phyloP scores from a whole-genome alignment of 345 rosid genomes.

The Boechera stricta region DNA sequence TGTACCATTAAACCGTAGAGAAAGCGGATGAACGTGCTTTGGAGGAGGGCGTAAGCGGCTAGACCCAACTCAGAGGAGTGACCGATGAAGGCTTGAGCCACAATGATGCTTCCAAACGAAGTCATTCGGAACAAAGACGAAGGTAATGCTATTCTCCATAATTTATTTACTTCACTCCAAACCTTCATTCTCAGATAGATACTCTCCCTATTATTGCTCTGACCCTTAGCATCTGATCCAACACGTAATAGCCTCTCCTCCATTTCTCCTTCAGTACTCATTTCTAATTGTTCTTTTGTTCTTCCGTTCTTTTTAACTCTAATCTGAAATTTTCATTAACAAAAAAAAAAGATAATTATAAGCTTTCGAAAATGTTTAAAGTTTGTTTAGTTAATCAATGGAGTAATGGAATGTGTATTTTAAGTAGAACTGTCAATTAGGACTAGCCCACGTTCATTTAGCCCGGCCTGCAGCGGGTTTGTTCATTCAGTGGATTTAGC shows the following conservation, averaged over 20 bases:
- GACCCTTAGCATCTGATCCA: constrained; percentile 24
- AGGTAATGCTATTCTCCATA: constrained; percentile 61
- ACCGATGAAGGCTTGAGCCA: constrained; percentile 69
- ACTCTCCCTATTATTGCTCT: constrained; percentile 29
- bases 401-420: no score
- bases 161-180: constrained; percentile 54
- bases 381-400: background rate
- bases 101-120: constrained; percentile 56
- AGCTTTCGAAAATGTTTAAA: background rate
- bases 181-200: constrained; percentile 45
- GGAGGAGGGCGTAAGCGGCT: constrained; percentile 67
- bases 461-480: no score
- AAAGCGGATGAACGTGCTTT: constrained; percentile 58
- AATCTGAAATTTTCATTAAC: background rate
- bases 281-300: background rate
- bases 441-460: no score
- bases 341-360: background rate
- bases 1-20: constrained; percentile 60
- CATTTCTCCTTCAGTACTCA: constrained; percentile 46
- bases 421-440: no score
- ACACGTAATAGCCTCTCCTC: constrained; percentile 41
- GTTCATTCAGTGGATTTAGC: no score
- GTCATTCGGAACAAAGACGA: constrained; percentile 54
- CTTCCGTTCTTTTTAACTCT: background rate
- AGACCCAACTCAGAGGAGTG: constrained; percentile 53